A percentile compares a stretch with the other conserved stretches of the same genome.
Conservation (phyloP, 257 asterid species). For the Solanum lycopersicoides region DNA sequence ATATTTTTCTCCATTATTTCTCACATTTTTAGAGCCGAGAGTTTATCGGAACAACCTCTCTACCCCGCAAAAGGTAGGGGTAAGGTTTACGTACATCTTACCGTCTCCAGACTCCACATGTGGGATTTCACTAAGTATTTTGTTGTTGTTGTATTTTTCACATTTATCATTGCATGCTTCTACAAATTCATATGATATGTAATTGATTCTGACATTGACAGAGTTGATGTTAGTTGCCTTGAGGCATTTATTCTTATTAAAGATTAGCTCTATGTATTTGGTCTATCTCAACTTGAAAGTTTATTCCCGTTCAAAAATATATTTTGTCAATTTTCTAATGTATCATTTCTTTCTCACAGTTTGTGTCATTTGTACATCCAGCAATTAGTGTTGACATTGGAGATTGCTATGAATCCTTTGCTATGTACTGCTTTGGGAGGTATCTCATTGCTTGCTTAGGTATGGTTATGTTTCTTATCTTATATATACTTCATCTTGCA, state of each 20-base stretch:
- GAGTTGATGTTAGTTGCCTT: background rate
- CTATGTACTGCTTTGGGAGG: slow-evolving; percentile 99
- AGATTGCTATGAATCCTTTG: slow-evolving; percentile 96
- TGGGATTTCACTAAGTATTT: too few species aligned
- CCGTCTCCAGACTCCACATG: too few species aligned
- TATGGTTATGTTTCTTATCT: slow-evolving; percentile 10
- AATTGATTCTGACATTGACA: background rate
- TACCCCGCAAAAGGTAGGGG: too few species aligned
- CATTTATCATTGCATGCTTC: background rate
- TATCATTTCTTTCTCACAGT: slow-evolving; percentile 40
- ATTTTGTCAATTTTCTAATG: background rate
- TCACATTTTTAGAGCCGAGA: too few species aligned
- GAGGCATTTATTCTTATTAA: background rate
- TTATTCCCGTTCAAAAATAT: background rate
- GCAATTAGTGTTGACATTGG: slow-evolving; percentile 71
- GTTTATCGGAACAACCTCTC: too few species aligned
- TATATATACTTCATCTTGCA: background rate
- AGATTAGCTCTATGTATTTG: background rate
- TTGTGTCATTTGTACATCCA: slow-evolving; percentile 72
- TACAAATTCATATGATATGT: too few species aligned
- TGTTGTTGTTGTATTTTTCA: background rate
- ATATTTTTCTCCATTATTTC: too few species aligned
- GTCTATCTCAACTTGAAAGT: background rate
- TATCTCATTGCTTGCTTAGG: slow-evolving; percentile 93
- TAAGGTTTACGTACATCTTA: too few species aligned